These are phyloP conservation scores for Neotropicomus parvogracilis DNA, from an alignment of 1,284 basidiomycete species.

Conservation along the genomic window DNA sequence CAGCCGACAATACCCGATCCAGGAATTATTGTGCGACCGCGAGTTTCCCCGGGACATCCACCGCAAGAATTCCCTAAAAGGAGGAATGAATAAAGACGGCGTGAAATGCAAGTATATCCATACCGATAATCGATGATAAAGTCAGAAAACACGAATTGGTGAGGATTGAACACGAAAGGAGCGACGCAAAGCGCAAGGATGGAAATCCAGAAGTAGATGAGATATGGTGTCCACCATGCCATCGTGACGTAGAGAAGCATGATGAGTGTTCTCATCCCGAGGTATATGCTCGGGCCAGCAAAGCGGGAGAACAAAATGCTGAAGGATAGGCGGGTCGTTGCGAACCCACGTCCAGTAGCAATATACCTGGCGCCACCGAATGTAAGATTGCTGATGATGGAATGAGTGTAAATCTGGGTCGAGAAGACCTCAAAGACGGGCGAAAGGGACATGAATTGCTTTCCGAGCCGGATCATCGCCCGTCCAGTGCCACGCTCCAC, in stretches of 20 bases:
- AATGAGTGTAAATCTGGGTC: slow-evolving; percentile 95
- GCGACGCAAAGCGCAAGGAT: slow-evolving; percentile 85
- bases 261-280: slow-evolving; percentile 87
- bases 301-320: slow-evolving; percentile 93
- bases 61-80: slow-evolving; percentile 79
- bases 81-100: slow-evolving; percentile 9
- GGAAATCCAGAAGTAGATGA: slow-evolving; percentile 96
- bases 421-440: slow-evolving; percentile 95
- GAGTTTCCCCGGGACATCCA: slow-evolving; percentile 99
- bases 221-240: slow-evolving; percentile 82
- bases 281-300: slow-evolving; percentile 93
- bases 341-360: slow-evolving; percentile 98
- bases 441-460: slow-evolving; percentile 91
- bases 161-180: slow-evolving; percentile 96
- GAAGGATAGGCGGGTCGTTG: slow-evolving; percentile 90
- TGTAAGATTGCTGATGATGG: slow-evolving; percentile 90
- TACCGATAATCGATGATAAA: slow-evolving; percentile 94
- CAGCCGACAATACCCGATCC: slow-evolving; percentile 95
- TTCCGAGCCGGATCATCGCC: slow-evolving; percentile 83
- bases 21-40: slow-evolving; percentile 92
- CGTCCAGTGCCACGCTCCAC: slow-evolving; percentile 89
- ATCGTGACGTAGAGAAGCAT: slow-evolving; percentile 90
- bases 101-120: slow-evolving; percentile 17
- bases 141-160: slow-evolving; percentile 93
- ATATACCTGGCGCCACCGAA: slow-evolving; percentile 97